A percentile compares a stretch with the other conserved stretches of the same genome.
Evolutionary conservation across 2,329 filamentous ascomycete genomes (phyloP).

Genomic region (Pyricularia grisea): DNA sequence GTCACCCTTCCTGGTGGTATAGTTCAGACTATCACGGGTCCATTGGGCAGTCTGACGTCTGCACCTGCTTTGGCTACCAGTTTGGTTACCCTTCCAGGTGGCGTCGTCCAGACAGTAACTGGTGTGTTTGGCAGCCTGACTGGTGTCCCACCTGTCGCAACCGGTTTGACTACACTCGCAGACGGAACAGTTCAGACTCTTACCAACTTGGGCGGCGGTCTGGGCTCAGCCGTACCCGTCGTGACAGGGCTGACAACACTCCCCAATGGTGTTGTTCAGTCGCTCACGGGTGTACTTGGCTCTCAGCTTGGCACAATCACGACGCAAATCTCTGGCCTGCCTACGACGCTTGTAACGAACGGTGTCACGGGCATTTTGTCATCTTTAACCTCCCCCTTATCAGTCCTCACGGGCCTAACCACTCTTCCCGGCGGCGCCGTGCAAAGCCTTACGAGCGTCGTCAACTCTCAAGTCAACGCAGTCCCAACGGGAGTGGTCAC

Average conservation of each 20-base stretch:
- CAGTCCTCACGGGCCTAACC: background rate
- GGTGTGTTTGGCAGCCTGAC: too few relatives aligned
- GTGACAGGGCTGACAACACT: background rate
- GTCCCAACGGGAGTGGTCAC: background rate
- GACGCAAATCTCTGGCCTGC: background rate
- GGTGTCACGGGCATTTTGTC: too few relatives aligned
- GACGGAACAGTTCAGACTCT: background rate
- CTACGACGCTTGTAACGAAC: background rate
- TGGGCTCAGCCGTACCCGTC: background rate
- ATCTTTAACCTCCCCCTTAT: too few relatives aligned
- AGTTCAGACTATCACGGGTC: too few relatives aligned
- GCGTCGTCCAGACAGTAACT: too few relatives aligned
- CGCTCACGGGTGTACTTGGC: background rate
- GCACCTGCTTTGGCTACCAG: too few relatives aligned
- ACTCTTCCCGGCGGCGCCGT: background rate
- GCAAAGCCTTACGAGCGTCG: background rate
- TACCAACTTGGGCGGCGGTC: background rate
- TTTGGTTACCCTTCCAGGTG: too few relatives aligned
- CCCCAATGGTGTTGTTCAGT: background rate
- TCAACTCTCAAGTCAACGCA: background rate
- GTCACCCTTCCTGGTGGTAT: too few relatives aligned
- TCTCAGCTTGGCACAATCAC: background rate
- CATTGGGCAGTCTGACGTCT: too few relatives aligned
- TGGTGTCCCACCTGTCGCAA: background rate
- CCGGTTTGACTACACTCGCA: background rate